Percentiles rank a stretch among this genome's conserved stretches.
Conservation (phyloP, 208 protist species). For the Wallacemonas sp. region DNA sequence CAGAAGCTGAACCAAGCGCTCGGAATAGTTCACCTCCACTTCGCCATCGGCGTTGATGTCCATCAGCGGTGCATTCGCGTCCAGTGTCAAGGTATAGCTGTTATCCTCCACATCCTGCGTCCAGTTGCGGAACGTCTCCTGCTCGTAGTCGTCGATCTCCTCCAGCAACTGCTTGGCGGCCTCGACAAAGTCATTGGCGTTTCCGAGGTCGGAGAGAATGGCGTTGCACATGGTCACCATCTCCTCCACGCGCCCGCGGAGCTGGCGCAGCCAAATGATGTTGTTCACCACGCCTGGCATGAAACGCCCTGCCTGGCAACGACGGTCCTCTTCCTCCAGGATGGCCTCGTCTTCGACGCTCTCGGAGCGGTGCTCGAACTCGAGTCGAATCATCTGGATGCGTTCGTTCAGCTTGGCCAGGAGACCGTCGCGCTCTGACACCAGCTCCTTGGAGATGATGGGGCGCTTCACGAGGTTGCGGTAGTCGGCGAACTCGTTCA, state of each 20-base stretch:
- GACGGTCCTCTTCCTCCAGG: slow-evolving; percentile 84
- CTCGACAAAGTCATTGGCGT: slow-evolving; percentile 56
- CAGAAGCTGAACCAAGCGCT: slow-evolving; percentile 88
- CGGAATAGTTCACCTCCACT: slow-evolving; percentile 89
- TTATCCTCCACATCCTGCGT: slow-evolving; percentile 72
- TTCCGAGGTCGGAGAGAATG: slow-evolving; percentile 80
- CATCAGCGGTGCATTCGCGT: slow-evolving; percentile 86
- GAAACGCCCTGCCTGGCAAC: slow-evolving; percentile 87
- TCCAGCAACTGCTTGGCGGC: slow-evolving; percentile 61
- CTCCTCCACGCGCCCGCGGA: slow-evolving; percentile 71
- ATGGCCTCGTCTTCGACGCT: slow-evolving; percentile 71
- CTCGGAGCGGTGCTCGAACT: slow-evolving; percentile 86
- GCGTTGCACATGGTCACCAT: slow-evolving; percentile 78
- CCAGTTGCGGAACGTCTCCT: slow-evolving; percentile 86
- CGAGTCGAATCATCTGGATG: slow-evolving; percentile 76
- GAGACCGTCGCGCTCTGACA: slow-evolving; percentile 78
- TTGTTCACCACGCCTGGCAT: slow-evolving; percentile 92
- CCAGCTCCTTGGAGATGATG: slow-evolving; percentile 86
- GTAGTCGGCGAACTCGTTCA: slow-evolving; percentile 85
- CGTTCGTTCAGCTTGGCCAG: slow-evolving; percentile 90
- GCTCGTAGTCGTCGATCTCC: slow-evolving; percentile 87
- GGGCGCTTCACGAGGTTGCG: slow-evolving; percentile 83
- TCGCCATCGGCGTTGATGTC: slow-evolving; percentile 76
- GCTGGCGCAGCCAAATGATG: slow-evolving; percentile 90
- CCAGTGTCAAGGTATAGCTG: slow-evolving; percentile 63